Conservation (phyloP, 306 rosid species). For the Vicia villosa region DNA sequence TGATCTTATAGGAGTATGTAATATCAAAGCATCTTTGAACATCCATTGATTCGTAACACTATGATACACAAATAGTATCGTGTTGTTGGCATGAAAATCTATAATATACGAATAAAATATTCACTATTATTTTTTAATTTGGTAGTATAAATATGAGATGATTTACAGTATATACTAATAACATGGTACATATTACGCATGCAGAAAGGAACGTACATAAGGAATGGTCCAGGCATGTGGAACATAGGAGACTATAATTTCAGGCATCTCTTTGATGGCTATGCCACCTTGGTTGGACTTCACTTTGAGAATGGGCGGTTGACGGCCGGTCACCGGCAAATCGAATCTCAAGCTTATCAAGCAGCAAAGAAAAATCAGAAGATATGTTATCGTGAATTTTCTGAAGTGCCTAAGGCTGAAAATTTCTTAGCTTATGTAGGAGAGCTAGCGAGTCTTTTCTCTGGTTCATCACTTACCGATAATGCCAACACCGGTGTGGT, state of each 20-base stretch:
- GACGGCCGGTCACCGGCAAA: conserved; percentile 72
- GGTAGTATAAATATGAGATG: not conserved
- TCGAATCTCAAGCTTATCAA: conserved; percentile 74
- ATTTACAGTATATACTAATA: not conserved
- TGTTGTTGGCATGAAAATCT: not conserved
- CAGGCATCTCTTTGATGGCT: conserved; percentile 94
- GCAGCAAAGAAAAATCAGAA: conserved; percentile 74
- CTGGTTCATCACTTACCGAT: conserved; percentile 82
- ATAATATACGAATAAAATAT: not conserved
- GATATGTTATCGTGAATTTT: conserved; percentile 86
- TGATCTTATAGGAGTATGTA: not conserved
- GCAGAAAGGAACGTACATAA: conserved; percentile 92
- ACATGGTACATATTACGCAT: conserved; percentile 37
- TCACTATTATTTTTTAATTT: not conserved
- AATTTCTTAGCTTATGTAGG: conserved; percentile 71
- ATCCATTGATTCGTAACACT: not conserved
- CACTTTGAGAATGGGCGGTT: conserved; percentile 59
- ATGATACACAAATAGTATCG: not conserved
- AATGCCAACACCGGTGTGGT: conserved; percentile 92
- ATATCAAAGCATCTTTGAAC: not conserved
- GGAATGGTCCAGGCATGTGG: conserved; percentile 97
- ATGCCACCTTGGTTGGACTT: conserved; percentile 78
- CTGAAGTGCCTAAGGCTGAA: conserved; percentile 74
- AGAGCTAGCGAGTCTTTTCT: conserved; percentile 73
- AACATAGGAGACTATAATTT: conserved; percentile 79